Percentiles rank a stretch among this genome's conserved stretches.
Conservation (phyloP, 2,329 filamentous ascomycete species). For the Ophiosphaerella korrae region DNA sequence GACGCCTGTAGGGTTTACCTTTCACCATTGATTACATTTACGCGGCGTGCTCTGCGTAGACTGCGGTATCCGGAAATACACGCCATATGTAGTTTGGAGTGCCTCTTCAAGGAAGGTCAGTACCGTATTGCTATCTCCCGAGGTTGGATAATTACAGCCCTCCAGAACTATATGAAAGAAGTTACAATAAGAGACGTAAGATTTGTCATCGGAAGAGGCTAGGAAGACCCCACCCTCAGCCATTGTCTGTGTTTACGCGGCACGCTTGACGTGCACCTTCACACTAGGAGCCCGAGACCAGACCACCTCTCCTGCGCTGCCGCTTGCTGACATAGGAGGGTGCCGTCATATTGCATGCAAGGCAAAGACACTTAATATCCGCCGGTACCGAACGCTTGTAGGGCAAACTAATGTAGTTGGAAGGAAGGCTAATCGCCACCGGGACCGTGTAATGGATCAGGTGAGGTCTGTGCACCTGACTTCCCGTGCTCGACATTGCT, state of each 20-base stretch:
- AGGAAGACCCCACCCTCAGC: constrained; percentile 5
- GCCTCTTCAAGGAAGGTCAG: too few relatives aligned
- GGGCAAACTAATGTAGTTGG: not conserved
- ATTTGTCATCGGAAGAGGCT: too few relatives aligned
- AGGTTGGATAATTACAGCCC: too few relatives aligned
- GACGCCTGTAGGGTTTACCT: not conserved
- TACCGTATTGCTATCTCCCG: too few relatives aligned
- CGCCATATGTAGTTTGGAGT: too few relatives aligned
- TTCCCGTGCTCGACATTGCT: not conserved
- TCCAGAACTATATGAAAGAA: too few relatives aligned
- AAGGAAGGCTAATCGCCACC: constrained; percentile 12
- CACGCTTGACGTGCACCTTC: constrained; percentile 19
- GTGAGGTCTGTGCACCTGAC: constrained; percentile 10
- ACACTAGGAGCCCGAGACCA: constrained; percentile 12
- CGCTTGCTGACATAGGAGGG: not conserved
- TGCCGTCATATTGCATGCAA: constrained; percentile 11
- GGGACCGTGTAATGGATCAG: constrained; percentile 19
- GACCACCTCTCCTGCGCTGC: not conserved
- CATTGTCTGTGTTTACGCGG: constrained; percentile 12
- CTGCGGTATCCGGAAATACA: too few relatives aligned
- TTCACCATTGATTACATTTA: too few relatives aligned
- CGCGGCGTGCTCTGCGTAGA: too few relatives aligned
- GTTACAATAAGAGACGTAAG: too few relatives aligned
- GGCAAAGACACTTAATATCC: too few relatives aligned
- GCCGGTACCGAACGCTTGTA: too few relatives aligned